Evolutionary conservation across 2,329 filamentous ascomycete species (phyloP), one percentile per base, ranked within the genome.

Genomic region (Dothideomycetes sp.): DNA sequence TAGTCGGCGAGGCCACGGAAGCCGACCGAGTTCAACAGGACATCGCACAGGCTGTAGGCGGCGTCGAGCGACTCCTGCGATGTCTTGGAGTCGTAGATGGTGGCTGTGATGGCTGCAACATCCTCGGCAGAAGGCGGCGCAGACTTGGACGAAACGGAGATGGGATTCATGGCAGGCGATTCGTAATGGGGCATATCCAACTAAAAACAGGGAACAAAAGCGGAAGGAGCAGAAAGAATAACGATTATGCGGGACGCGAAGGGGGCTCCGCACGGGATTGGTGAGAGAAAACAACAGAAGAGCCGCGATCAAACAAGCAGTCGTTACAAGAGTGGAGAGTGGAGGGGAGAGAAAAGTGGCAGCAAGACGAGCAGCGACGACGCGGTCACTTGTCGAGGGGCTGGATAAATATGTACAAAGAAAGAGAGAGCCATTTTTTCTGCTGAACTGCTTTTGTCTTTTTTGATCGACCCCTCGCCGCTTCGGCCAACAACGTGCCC

Each of bases 21-120:
- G 37, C 79, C 79, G 44, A 79, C 71, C 20, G 76, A 78, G 61
- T 79, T 75, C 45, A 79, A 68, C 11, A 84, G 65, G 11, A 80
- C 61, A 42, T 78, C 77, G 41, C 73, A 74, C 46, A 84, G 67
- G 29, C 71, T 71, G 57, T 84, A 83, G 13, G 79, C 68, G 44
- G 74, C 75, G 55, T 82, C 78, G 31, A 76, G 66, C 9, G 71
- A 74, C 41, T 64, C 64, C 52, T 73, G 70, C 38, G 71, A 74
- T 19, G 69, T 68, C 54, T 72, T 67, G 19, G 69, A 64, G 32
- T 61, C 64, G 54, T 70, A 64, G 48, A 69, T 64, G 45, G 59
- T 58, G 50, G 53, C 56, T 29, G 65, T 54, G 33, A 71, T 57
- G 30, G 59, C 55, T 33, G 57, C 53, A 42, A 71, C 57, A 43